Evolutionary conservation across 805 yeast genomes (phyloP), one percentile per base, ranked within the genome.

Genomic region (Spathaspora arborariae): DNA sequence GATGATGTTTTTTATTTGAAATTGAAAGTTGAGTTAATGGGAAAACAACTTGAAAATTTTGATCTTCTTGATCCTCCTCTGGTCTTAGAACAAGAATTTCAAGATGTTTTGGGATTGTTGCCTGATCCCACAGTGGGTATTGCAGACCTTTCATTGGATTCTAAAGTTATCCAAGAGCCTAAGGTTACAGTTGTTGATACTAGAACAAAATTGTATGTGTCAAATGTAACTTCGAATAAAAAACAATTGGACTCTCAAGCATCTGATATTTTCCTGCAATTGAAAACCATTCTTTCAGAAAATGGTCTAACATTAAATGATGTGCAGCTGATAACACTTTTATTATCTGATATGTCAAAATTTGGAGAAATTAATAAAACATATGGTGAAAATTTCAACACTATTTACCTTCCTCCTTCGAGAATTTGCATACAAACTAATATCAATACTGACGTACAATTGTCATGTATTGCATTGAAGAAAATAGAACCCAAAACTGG

Each of bases 351-450:
- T 43, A 91, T 94, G 92, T 42, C 64, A 0, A 61, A 78, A 42
- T 94, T 94, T 62, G 69, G 67, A 0, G 60, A 53, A 8, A 76
- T 91, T 10, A 94, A 94, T 58, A 44, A 59, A 1, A 69, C 81
- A 0, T 94, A 94, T 62, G 70, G 70, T 20, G 49, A 61, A 1
- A 75, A 70, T 49, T 91, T 90, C 62, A 60, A 64, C 3, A 59
- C 72, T 1, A 81, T 85, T 3, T 70, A 80, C 33, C 60, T 72
- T 16, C 98, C 98, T 1, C 98, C 99, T 0, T 82, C 97, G 1
- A 75, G 99, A 51, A 81, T 88, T 1, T 91, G 98, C 63, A 79
- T 94, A 3, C 84, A 85, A 45, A 77, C 95, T 0, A 53, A 54
- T 1, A 58, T 83, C 2, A 75, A 81, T 1, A 42, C 52, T 1